A percentile compares a stretch with the other conserved stretches of the same genome.
phyloP scores from a whole-genome alignment of 1,284 basidiomycete genomes.

The Apiotrichum veenhuisii region DNA sequence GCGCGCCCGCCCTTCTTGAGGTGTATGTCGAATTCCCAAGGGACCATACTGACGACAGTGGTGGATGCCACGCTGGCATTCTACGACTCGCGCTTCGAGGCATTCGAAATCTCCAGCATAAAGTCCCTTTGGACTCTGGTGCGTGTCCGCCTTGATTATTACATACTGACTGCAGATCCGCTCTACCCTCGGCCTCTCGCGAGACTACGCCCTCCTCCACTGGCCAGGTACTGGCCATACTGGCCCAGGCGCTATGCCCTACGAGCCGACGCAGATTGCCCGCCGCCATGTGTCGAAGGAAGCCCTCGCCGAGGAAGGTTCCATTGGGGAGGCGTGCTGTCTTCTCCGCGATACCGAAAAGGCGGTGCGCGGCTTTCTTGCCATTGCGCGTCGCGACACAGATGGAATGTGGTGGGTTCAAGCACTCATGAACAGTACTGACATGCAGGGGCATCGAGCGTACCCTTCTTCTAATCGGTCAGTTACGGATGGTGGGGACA shows the following conservation, averaged over 20 bases:
- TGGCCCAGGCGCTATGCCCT: slow-evolving; percentile 16
- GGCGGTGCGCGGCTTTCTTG: slow-evolving; percentile 37
- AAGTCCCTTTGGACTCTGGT: slow-evolving; percentile 28
- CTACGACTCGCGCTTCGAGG: slow-evolving; percentile 27
- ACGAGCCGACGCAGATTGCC: slow-evolving; percentile 6
- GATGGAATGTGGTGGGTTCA: slow-evolving; percentile 19
- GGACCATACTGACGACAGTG: slow-evolving; percentile 22
- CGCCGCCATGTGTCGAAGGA: not conserved
- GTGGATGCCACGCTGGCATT: slow-evolving; percentile 33
- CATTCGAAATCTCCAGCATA: slow-evolving; percentile 20
- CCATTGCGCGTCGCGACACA: slow-evolving; percentile 31
- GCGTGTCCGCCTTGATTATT: slow-evolving; percentile 1
- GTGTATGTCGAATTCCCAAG: slow-evolving; percentile 18
- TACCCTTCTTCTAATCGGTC: slow-evolving; percentile 29
- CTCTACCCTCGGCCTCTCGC: slow-evolving; percentile 25
- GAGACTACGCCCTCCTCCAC: slow-evolving; percentile 23
- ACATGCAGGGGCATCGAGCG: slow-evolving; percentile 32
- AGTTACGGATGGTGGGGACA: not conserved
- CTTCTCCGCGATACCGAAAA: slow-evolving; percentile 30
- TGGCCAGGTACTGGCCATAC: slow-evolving; percentile 31
- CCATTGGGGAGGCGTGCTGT: slow-evolving; percentile 28
- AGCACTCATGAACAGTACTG: not conserved
- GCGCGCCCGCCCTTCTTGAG: slow-evolving; percentile 33
- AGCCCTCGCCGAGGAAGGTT: not conserved
- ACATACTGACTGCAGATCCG: slow-evolving; percentile 31